Percentiles rank a stretch among this genome's conserved stretches.
phyloP scores from a whole-genome alignment of 169 alveolate genomes.

The Eimeria sp. region DNA sequence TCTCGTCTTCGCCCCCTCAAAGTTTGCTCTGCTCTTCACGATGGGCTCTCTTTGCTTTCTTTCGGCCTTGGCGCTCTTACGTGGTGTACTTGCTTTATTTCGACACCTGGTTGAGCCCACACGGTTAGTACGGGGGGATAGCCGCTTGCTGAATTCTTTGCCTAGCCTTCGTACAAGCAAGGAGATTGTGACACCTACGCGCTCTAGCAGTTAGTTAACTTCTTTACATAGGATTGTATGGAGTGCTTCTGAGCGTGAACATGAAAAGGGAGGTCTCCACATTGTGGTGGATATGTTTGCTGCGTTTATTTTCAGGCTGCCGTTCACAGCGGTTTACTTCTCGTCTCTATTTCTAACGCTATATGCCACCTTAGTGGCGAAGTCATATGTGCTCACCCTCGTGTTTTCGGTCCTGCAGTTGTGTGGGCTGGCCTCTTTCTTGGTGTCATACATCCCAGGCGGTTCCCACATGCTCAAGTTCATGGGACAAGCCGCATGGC shows the following conservation, averaged over 20 bases:
- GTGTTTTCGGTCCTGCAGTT: constrained; percentile 88
- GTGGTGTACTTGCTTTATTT: constrained; percentile 77
- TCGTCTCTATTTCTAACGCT: constrained; percentile 86
- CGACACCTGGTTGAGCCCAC: constrained; percentile 76
- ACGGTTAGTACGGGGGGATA: constrained; percentile 31
- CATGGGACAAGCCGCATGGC: constrained; percentile 82
- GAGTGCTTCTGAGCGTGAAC: neutral
- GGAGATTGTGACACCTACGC: too few relatives aligned
- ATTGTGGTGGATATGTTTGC: neutral
- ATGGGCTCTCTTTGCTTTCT: constrained; percentile 81
- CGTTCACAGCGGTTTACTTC: constrained; percentile 86
- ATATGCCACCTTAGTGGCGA: constrained; percentile 85
- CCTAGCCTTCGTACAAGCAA: neutral
- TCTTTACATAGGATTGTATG: neutral
- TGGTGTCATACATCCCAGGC: constrained; percentile 88
- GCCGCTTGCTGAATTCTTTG: neutral
- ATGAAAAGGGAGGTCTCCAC: neutral
- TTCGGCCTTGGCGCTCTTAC: constrained; percentile 69
- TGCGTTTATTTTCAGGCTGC: constrained; percentile 80
- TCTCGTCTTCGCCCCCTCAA: constrained; percentile 82
- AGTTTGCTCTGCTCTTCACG: constrained; percentile 80
- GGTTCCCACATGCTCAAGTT: constrained; percentile 84
- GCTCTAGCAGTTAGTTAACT: neutral
- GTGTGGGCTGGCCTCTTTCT: constrained; percentile 85
- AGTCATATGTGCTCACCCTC: constrained; percentile 86